phyloP scores from a whole-genome alignment of 306 rosid species.

The Quercus variabilis region DNA sequence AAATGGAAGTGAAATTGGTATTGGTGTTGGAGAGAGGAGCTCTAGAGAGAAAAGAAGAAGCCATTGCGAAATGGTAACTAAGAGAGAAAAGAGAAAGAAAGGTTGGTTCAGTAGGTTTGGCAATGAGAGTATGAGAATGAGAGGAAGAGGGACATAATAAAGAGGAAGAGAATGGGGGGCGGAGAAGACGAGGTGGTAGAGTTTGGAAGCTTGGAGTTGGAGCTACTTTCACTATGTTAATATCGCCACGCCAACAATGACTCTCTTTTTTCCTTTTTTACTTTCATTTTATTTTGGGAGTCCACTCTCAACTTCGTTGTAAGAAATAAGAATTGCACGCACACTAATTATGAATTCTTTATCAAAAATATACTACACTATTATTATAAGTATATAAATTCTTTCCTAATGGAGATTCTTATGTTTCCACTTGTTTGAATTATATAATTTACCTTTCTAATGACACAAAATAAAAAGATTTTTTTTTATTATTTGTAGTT shows the following conservation, averaged over 20 bases:
- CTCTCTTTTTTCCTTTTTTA: background rate
- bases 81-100: background rate
- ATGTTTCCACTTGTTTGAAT: too few relatives aligned
- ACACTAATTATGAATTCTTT: too few relatives aligned
- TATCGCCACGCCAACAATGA: conserved; percentile 52
- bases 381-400: too few relatives aligned
- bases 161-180: background rate
- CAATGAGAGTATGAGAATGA: background rate
- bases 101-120: background rate
- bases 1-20: conserved; percentile 30
- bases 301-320: background rate
- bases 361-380: too few relatives aligned
- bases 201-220: conserved; percentile 23
- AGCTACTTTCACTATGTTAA: conserved; percentile 36
- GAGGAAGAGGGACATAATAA: too few relatives aligned
- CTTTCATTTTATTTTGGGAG: background rate
- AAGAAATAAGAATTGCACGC: background rate
- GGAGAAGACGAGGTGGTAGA: conserved; percentile 58
- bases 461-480: too few relatives aligned
- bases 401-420: too few relatives aligned
- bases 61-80: conserved; percentile 13
- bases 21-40: conserved; percentile 10
- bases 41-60: conserved; percentile 37
- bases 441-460: too few relatives aligned
- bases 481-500: too few relatives aligned